These are phyloP conservation scores for Oropetium thomaeum DNA, from an alignment of 176 grass and related monocot species.

Conservation along the genomic window DNA sequence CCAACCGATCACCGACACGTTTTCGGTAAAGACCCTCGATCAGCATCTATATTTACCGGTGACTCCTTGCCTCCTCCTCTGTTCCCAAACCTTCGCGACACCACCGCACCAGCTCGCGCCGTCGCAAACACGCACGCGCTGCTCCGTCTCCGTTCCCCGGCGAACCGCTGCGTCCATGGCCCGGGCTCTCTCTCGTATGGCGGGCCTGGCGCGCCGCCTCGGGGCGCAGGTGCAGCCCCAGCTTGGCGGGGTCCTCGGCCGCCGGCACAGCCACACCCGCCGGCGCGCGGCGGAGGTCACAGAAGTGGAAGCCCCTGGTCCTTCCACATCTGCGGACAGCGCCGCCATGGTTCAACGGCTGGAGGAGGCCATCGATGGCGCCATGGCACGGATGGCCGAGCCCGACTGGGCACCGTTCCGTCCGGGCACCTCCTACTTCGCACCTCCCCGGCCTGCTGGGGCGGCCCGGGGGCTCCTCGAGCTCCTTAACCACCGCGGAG, in stretches of 20 bases:
- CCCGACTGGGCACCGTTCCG: conserved; percentile 56
- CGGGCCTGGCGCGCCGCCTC: conserved; percentile 15
- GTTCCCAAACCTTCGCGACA: conserved; percentile 14
- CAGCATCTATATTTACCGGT: conserved; percentile 15
- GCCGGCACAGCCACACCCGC: conserved; percentile 32
- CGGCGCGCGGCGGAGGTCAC: conserved; percentile 14
- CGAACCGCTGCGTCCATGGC: conserved; percentile 20
- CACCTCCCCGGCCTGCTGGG: conserved; percentile 38
- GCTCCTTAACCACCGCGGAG: background rate
- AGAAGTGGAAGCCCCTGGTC: conserved; percentile 20
- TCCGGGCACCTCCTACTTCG: conserved; percentile 56
- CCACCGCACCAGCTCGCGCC: background rate
- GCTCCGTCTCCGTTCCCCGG: background rate
- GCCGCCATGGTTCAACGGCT: conserved; percentile 11
- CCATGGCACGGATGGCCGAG: conserved; percentile 46
- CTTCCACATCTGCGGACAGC: conserved; percentile 1
- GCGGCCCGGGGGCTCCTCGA: conserved; percentile 22
- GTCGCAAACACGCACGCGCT: background rate
- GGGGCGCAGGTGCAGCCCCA: background rate
- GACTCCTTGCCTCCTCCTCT: background rate
- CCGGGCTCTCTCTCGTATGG: conserved; percentile 14
- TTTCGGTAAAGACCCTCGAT: conserved; percentile 1
- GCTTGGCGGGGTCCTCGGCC: background rate
- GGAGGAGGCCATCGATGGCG: conserved; percentile 54
- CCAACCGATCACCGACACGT: background rate